phyloP scores from a whole-genome alignment of 2,329 filamentous ascomycete species.

The Cercospora janseana region DNA sequence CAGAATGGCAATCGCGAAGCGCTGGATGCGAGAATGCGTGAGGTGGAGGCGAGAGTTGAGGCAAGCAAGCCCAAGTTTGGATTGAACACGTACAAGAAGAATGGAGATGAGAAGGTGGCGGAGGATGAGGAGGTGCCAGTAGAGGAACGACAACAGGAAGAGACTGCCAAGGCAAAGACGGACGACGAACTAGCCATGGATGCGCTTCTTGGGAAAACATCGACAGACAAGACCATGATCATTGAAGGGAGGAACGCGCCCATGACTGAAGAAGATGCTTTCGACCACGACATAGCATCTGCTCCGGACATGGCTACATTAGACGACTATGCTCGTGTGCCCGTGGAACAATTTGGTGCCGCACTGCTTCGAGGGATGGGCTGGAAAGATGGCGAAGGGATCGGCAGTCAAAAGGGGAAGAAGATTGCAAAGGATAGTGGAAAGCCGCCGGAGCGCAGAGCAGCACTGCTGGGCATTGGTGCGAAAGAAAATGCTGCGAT shows the following conservation, averaged over 20 bases:
- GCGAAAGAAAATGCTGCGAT: slow-evolving; percentile 70
- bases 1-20: slow-evolving; percentile 32
- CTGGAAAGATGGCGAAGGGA: slow-evolving; percentile 71
- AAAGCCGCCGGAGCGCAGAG: slow-evolving; percentile 66
- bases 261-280: slow-evolving; percentile 38
- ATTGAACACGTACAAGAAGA: slow-evolving; percentile 47
- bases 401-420: slow-evolving; percentile 53
- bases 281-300: slow-evolving; percentile 59
- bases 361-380: slow-evolving; percentile 91
- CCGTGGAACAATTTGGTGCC: slow-evolving; percentile 91
- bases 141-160: slow-evolving; percentile 25
- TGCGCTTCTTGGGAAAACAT: slow-evolving; percentile 44
- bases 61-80: slow-evolving; percentile 53
- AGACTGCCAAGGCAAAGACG: slow-evolving; percentile 39
- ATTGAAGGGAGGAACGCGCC: slow-evolving; percentile 37
- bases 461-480: slow-evolving; percentile 82
- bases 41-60: slow-evolving; percentile 29
- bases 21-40: slow-evolving; percentile 29
- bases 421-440: slow-evolving; percentile 49
- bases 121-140: slow-evolving; percentile 14
- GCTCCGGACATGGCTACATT: slow-evolving; percentile 74
- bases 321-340: slow-evolving; percentile 82
- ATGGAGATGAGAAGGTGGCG: slow-evolving; percentile 27
- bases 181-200: slow-evolving; percentile 58
- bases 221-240: slow-evolving; percentile 38